Conservation (phyloP, 495 filamentous ascomycete genomes). For the Chlorociboria aeruginascens region DNA sequence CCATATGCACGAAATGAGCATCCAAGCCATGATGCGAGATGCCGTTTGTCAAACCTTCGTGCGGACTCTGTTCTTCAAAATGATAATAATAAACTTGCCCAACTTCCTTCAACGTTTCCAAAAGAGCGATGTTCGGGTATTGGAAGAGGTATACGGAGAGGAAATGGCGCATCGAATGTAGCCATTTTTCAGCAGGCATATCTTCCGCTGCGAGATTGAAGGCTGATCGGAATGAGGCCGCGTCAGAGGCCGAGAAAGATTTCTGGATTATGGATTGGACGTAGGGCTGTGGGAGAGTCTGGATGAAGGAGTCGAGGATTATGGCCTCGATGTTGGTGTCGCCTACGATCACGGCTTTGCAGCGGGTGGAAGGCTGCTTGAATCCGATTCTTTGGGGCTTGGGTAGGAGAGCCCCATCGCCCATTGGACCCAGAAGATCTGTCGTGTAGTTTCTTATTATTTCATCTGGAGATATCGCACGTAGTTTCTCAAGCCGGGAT, state of each 20-base stretch:
- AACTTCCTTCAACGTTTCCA: not conserved
- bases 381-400: not conserved
- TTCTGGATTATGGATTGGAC: not conserved
- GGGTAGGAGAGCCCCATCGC: not conserved
- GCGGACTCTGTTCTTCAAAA: slow-evolving; percentile 6
- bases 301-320: not conserved
- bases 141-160: slow-evolving; percentile 1
- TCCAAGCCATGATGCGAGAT: slow-evolving; percentile 6
- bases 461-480: not conserved
- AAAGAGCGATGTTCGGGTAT: slow-evolving; percentile 2
- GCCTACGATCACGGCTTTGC: slow-evolving; percentile 7
- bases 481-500: slow-evolving; percentile 1
- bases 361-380: not conserved
- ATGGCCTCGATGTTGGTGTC: slow-evolving; percentile 4
- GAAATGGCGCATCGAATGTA: slow-evolving; percentile 1
- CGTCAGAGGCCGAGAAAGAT: not conserved
- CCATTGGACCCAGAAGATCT: not conserved
- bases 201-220: not conserved
- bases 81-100: slow-evolving; percentile 4
- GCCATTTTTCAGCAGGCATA: not conserved
- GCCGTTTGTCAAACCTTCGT: not conserved
- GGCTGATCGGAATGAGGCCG: not conserved
- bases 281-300: not conserved
- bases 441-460: not conserved
- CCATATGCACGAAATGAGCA: slow-evolving; percentile 2